Evolutionary conservation across 306 rosid species (phyloP), one percentile per base, ranked within the genome.

Genomic region (Sophora flavescens): DNA sequence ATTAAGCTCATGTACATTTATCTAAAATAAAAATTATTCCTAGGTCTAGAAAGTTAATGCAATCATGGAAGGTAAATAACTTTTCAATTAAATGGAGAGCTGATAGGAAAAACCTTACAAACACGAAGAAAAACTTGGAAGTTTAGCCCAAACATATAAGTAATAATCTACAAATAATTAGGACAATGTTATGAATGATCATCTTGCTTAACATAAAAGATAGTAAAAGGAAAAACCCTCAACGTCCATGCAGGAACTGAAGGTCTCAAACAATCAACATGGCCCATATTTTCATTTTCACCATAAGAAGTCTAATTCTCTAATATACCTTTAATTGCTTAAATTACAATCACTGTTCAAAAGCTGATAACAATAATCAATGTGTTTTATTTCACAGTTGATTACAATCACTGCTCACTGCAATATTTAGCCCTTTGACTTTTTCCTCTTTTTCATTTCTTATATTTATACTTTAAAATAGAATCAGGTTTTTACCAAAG

Each of bases 191-290:
- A 45, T 59, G 48, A 52, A 74, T 15, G 78, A 32, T 36, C 38
- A 47, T 10, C 69, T 44, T 30, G 68, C 35, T 30, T 8, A 60
- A 59, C 13, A 48, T 62, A 60, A 59, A 72, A 57, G 26, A 36
- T 11, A 59, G 13, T 44, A 74, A 26, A 60, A 26, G 28, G 48
- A 74, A 15, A 44, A 12, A 10, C 57, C 56, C 67, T 58, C 77
- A 8, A 57, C 17, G 66, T 39, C 53, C 44, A 12, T 38, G 32
- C 66, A 39, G 26, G 67, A 22, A 72, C 26, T 42, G 57, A 72
- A 22, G 32, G 28, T 72, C 65, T 38, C 62, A 57, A 38, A 38
- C 41, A 39, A 71, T 71, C 28, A 39, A 22, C 10, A 9, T 5
- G 11, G 6, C 15, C 18, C 68, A 26, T 47, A 47, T 57, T 22